phyloP scores from a whole-genome alignment of 495 filamentous ascomycete genomes.

The Penicillium coprophilum region DNA sequence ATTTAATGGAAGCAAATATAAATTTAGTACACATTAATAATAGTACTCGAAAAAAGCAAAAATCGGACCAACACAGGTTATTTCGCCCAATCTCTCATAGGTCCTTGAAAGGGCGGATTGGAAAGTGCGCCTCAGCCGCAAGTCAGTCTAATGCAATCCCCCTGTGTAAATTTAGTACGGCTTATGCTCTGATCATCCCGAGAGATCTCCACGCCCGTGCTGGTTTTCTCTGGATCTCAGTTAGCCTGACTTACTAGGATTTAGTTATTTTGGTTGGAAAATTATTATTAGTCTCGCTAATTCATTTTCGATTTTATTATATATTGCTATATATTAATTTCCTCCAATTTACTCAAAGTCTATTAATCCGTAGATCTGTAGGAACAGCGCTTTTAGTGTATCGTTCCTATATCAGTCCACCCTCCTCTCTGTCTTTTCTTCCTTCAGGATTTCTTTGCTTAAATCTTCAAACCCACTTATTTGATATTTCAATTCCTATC shows the following conservation, averaged over 20 bases:
- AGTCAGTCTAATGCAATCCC: conserved; percentile 10
- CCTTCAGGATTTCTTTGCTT: conserved; percentile 4
- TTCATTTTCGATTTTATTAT: conserved; percentile 8
- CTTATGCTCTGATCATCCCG: conserved; percentile 34
- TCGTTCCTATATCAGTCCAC: conserved; percentile 32
- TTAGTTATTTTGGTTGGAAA: conserved; percentile 22
- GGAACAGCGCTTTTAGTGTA: conserved; percentile 21
- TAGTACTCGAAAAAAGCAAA: no score
- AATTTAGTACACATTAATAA: no score
- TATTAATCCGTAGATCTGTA: conserved; percentile 33
- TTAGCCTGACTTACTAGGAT: conserved; percentile 12
- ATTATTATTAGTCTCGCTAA: conserved; percentile 10
- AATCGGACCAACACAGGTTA: not conserved
- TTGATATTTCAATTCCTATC: not conserved
- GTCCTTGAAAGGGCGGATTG: conserved; percentile 4
- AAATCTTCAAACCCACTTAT: no score
- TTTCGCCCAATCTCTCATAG: conserved; percentile 1
- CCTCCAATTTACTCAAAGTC: conserved; percentile 20
- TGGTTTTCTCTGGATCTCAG: conserved; percentile 23
- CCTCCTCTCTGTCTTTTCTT: conserved; percentile 19
- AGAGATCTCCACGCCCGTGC: conserved; percentile 33
- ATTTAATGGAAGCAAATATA: no score
- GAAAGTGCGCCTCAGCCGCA: conserved; percentile 30
- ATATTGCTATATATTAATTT: conserved; percentile 21
- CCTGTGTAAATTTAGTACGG: conserved; percentile 22